Conservation (phyloP, 176 grass and related monocot species). For the Phyllostachys edulis region DNA sequence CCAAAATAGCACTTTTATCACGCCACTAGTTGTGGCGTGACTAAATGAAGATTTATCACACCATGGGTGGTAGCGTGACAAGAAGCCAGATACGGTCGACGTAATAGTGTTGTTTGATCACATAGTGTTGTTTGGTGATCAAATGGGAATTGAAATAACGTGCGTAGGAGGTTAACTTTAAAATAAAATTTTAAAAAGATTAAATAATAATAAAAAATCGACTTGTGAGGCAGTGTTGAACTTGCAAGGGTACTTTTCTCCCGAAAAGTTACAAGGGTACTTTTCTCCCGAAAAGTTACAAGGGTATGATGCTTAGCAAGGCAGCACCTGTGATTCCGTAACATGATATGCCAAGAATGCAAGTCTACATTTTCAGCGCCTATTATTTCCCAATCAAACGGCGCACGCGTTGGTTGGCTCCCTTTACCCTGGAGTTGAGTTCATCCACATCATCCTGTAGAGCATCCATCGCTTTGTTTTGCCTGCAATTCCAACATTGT, state of each 20-base stretch:
- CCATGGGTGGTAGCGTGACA: too few relatives aligned
- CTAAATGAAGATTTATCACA: too few relatives aligned
- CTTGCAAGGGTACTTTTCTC: neutral
- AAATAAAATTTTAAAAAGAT: too few relatives aligned
- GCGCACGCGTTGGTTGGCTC: too few relatives aligned
- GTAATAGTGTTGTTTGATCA: too few relatives aligned
- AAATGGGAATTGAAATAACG: too few relatives aligned
- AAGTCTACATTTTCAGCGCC: neutral
- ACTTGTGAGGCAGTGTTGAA: neutral
- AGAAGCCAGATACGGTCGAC: too few relatives aligned
- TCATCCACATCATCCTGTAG: slow-evolving; percentile 43
- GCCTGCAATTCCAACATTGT: slow-evolving; percentile 9
- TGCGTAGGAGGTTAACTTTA: too few relatives aligned
- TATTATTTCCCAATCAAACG: slow-evolving; percentile 34
- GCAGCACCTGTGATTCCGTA: neutral
- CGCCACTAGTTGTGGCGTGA: too few relatives aligned
- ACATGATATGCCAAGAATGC: neutral
- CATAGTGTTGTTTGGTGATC: too few relatives aligned
- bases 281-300: neutral
- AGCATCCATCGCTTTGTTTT: slow-evolving; percentile 30
- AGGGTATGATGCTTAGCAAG: neutral
- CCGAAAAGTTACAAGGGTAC: neutral
- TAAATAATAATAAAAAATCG: too few relatives aligned
- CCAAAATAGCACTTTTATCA: too few relatives aligned
- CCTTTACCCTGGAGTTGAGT: slow-evolving; percentile 34